Evolutionary conservation across 2,329 filamentous ascomycete genomes (phyloP).

Genomic region (Xylariomycetidae sp.): DNA sequence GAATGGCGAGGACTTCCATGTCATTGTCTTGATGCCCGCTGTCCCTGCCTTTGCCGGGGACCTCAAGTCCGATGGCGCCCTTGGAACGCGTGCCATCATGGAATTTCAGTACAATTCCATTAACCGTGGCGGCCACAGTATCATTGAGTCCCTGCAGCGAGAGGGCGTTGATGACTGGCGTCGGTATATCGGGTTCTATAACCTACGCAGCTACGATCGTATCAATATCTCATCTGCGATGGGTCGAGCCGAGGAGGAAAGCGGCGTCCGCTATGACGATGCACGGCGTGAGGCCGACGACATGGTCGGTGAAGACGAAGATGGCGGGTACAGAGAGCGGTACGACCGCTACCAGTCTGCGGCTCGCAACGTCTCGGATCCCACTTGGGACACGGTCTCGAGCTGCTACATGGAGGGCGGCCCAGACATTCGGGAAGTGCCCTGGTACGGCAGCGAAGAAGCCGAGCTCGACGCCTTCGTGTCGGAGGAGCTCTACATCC

Average conservation of each 20-base stretch:
- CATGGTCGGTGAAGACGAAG: conserved; percentile 36
- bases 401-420: conserved; percentile 81
- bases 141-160: conserved; percentile 65
- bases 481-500: conserved; percentile 65
- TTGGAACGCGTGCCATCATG: conserved; percentile 82
- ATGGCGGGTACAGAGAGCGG: conserved; percentile 30
- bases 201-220: conserved; percentile 77
- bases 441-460: conserved; percentile 52
- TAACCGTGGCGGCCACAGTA: conserved; percentile 70
- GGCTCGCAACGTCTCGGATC: conserved; percentile 49
- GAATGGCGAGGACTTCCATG: conserved; percentile 62
- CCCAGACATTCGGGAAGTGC: conserved; percentile 57
- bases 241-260: conserved; percentile 53
- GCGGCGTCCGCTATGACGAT: conserved; percentile 64
- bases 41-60: conserved; percentile 82
- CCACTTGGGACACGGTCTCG: conserved; percentile 70
- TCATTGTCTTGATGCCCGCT: conserved; percentile 74
- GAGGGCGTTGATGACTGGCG: conserved; percentile 63
- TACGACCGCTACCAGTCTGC: conserved; percentile 72
- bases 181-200: conserved; percentile 79
- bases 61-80: conserved; percentile 64
- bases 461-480: conserved; percentile 58
- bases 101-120: conserved; percentile 82
- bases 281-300: conserved; percentile 62
- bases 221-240: conserved; percentile 67